Conservation (phyloP, 345 rosid species). For the Raphanus raphanistrum region DNA sequence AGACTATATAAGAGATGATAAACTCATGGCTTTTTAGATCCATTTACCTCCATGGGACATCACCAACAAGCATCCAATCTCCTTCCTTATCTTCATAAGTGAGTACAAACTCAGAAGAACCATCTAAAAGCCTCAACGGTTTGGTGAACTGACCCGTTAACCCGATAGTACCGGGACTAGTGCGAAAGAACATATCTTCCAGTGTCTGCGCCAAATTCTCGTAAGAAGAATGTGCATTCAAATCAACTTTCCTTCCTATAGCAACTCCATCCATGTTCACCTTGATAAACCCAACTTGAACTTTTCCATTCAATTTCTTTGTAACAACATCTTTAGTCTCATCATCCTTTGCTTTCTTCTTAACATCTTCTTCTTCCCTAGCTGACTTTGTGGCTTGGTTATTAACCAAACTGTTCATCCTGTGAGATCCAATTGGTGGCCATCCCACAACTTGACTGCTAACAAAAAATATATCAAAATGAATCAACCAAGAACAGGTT, state of each 20-base stretch:
- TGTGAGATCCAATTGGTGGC: slow-evolving; percentile 79
- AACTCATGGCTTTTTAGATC: not conserved
- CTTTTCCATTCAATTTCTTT: slow-evolving; percentile 58
- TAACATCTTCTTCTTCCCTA: slow-evolving; percentile 41
- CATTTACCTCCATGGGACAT: slow-evolving; percentile 93
- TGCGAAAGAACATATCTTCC: slow-evolving; percentile 76
- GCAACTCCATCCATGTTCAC: slow-evolving; percentile 89
- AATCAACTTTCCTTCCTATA: slow-evolving; percentile 89
- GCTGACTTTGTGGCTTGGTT: slow-evolving; percentile 60
- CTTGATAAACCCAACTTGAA: slow-evolving; percentile 69
- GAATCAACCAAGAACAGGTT: slow-evolving; percentile 1
- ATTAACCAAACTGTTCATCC: slow-evolving; percentile 78
- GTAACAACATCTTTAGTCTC: slow-evolving; percentile 47
- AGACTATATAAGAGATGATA: not conserved
- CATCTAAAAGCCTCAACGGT: slow-evolving; percentile 68
- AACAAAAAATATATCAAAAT: not conserved
- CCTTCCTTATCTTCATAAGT: slow-evolving; percentile 96
- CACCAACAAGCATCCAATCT: slow-evolving; percentile 98
- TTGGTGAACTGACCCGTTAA: slow-evolving; percentile 35
- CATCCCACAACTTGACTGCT: slow-evolving; percentile 92
- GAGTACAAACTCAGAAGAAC: slow-evolving; percentile 80
- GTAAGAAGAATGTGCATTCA: slow-evolving; percentile 72
- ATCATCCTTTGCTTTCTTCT: slow-evolving; percentile 45
- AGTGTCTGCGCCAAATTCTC: slow-evolving; percentile 62
- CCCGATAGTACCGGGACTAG: slow-evolving; percentile 40